Evolutionary conservation across 345 rosid genomes (phyloP).

Genomic region (Hypericum androsaemum): DNA sequence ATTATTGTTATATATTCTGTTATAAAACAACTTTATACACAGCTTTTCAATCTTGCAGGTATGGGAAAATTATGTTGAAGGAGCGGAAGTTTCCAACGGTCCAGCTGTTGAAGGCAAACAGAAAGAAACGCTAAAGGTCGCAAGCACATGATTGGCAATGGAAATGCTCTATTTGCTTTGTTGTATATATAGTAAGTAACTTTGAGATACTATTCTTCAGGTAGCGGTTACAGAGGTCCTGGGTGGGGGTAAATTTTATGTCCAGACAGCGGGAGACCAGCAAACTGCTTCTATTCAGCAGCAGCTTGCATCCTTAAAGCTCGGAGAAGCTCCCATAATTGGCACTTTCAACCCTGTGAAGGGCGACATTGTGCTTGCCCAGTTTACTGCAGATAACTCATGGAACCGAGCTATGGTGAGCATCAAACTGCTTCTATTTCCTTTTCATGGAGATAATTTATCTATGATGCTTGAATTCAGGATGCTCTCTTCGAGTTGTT

Average conservation of each 20-base stretch:
- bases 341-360: slow-evolving; percentile 85
- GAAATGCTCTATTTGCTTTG: not conserved
- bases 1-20: too few relatives aligned
- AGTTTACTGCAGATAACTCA: slow-evolving; percentile 85
- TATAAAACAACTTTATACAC: not conserved
- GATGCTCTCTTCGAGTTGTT: too few relatives aligned
- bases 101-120: slow-evolving; percentile 61
- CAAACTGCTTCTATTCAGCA: slow-evolving; percentile 69
- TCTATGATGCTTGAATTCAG: too few relatives aligned
- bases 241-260: slow-evolving; percentile 83
- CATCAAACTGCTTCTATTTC: not conserved
- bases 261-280: slow-evolving; percentile 74
- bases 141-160: slow-evolving; percentile 1
- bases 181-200: slow-evolving; percentile 1
- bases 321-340: slow-evolving; percentile 67
- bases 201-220: slow-evolving; percentile 31
- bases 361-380: slow-evolving; percentile 90
- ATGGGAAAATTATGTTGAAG: slow-evolving; percentile 98
- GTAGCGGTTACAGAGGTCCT: slow-evolving; percentile 86
- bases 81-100: slow-evolving; percentile 73
- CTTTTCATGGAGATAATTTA: too few relatives aligned
- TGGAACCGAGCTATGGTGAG: slow-evolving; percentile 99
- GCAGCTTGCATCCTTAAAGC: slow-evolving; percentile 63
- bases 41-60: slow-evolving; percentile 35
- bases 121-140: slow-evolving; percentile 83